These are phyloP conservation scores for Penicillium waksmanii DNA, from an alignment of 495 filamentous ascomycete species.

Conservation along the genomic window DNA sequence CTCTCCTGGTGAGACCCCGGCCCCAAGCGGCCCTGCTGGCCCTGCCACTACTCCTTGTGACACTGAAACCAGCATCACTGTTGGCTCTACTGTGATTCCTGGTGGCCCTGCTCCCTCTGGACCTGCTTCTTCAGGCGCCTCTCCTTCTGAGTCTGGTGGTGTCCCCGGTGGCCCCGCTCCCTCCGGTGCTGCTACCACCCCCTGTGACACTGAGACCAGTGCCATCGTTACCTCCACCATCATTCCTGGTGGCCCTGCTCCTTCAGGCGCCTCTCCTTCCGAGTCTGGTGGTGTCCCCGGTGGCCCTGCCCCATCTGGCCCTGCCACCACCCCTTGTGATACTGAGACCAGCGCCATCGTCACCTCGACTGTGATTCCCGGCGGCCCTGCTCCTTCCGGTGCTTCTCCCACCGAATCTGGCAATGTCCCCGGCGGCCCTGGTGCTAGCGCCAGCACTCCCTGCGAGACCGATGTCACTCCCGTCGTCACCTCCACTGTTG, in stretches of 20 bases:
- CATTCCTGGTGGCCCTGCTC: slow-evolving; percentile 15
- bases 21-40: slow-evolving; percentile 14
- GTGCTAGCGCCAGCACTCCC: slow-evolving; percentile 10
- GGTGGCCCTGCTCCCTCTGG: slow-evolving; percentile 22
- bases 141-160: slow-evolving; percentile 10
- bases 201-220: slow-evolving; percentile 27
- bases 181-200: slow-evolving; percentile 17
- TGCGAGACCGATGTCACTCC: slow-evolving; percentile 12
- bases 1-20: slow-evolving; percentile 13
- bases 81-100: slow-evolving; percentile 21
- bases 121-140: not conserved
- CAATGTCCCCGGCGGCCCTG: slow-evolving; percentile 2
- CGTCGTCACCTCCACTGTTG: slow-evolving; percentile 11
- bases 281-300: slow-evolving; percentile 11
- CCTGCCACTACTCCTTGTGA: slow-evolving; percentile 23
- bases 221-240: slow-evolving; percentile 13
- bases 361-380: slow-evolving; percentile 10
- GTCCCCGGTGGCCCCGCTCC: slow-evolving; percentile 14
- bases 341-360: slow-evolving; percentile 23
- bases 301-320: slow-evolving; percentile 15
- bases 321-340: slow-evolving; percentile 22
- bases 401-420: slow-evolving; percentile 6
- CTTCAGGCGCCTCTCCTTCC: slow-evolving; percentile 4
- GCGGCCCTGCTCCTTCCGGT: slow-evolving; percentile 16
- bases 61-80: slow-evolving; percentile 20